Evolutionary conservation across 2,329 filamentous ascomycete species (phyloP).

Genomic region (Fusarium algeriense): DNA sequence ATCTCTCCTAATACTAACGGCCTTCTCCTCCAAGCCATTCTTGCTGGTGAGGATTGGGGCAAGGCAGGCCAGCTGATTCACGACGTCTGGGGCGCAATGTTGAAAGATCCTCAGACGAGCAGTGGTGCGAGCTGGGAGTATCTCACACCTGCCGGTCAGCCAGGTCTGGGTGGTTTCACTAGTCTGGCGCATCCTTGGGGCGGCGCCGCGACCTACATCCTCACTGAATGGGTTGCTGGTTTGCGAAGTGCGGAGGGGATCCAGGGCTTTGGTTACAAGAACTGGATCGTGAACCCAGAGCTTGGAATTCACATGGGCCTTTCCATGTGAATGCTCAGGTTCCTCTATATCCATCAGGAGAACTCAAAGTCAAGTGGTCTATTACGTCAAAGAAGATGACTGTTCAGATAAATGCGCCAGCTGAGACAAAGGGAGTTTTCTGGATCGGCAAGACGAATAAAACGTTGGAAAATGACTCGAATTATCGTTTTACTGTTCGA

Average conservation of each 20-base stretch:
- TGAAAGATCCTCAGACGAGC: slow-evolving; percentile 3
- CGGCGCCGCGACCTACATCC: slow-evolving; percentile 11
- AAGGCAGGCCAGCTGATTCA: slow-evolving; percentile 4
- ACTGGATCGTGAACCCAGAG: slow-evolving; percentile 10
- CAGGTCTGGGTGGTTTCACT: slow-evolving; percentile 4
- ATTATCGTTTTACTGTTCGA: slow-evolving; percentile 1
- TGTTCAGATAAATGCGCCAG: background rate
- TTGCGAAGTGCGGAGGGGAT: slow-evolving; percentile 2
- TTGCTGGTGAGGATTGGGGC: background rate
- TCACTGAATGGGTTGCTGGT: slow-evolving; percentile 13
- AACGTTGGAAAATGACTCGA: background rate
- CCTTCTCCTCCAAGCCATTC: slow-evolving; percentile 1
- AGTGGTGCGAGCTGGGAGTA: slow-evolving; percentile 18
- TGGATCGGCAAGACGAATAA: background rate
- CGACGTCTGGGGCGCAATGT: slow-evolving; percentile 10
- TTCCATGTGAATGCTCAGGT: background rate
- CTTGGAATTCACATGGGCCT: slow-evolving; percentile 6
- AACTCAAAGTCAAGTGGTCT: background rate
- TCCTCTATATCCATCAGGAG: background rate
- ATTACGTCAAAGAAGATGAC: background rate
- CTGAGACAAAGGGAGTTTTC: slow-evolving; percentile 10
- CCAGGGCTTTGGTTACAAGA: slow-evolving; percentile 1
- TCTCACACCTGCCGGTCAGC: background rate
- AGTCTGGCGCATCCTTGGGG: slow-evolving; percentile 9
- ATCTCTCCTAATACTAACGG: slow-evolving; percentile 22